These are phyloP conservation scores for Zymoseptoria brevis DNA, from an alignment of 2,329 filamentous ascomycete species.

Conservation along the genomic window DNA sequence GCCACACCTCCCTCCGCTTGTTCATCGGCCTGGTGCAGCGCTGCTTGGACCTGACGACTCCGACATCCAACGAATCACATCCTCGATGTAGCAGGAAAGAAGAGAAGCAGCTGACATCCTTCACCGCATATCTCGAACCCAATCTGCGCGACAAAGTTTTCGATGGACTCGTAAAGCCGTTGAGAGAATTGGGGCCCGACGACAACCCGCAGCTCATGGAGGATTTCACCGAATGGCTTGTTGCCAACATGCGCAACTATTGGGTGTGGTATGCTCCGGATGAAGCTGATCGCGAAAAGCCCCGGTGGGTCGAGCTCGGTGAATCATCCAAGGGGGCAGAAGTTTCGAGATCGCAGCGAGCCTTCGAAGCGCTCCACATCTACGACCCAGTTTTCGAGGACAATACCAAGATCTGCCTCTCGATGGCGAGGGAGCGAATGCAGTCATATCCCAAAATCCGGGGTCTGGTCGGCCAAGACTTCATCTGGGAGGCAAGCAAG, in stretches of 20 bases:
- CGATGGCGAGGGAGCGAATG: background rate
- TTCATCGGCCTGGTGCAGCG: constrained; percentile 2
- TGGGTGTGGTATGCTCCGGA: background rate
- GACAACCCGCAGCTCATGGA: background rate
- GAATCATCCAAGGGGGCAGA: background rate
- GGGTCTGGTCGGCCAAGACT: background rate
- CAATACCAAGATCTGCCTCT: background rate
- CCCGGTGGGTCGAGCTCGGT: background rate
- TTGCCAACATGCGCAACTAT: background rate
- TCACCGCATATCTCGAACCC: background rate
- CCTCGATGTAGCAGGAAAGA: background rate
- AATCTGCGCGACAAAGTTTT: background rate
- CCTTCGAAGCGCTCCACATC: background rate
- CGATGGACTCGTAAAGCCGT: background rate
- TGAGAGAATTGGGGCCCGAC: background rate
- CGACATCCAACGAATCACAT: background rate
- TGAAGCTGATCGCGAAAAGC: background rate
- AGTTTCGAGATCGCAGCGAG: background rate
- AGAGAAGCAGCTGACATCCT: background rate
- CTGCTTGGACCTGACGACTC: background rate
- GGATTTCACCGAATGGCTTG: background rate
- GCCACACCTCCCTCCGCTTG: constrained; percentile 5
- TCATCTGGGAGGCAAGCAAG: background rate
- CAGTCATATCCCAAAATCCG: background rate
- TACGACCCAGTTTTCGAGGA: background rate